A percentile compares a stretch with the other conserved stretches of the same genome.
Evolutionary conservation across 2,329 filamentous ascomycete genomes (phyloP).

Genomic region (Verruconis gallopava): DNA sequence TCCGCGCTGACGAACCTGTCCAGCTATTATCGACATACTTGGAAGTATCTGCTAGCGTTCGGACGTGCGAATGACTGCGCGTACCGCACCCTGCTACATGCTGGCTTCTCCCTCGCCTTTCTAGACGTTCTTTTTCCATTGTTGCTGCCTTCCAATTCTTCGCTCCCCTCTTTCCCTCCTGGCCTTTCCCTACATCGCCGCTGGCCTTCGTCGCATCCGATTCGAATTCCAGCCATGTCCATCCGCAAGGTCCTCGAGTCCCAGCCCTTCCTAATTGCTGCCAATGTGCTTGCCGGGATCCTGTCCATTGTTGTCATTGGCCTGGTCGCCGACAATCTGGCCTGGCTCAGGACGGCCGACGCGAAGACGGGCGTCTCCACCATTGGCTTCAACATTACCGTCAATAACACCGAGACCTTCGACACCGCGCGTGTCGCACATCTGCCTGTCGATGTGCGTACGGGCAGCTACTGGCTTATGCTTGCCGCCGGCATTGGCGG

Average conservation of each 20-base stretch:
- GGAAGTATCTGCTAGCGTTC: too few species aligned
- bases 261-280: slow-evolving; percentile 7
- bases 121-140: background rate
- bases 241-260: slow-evolving; percentile 5
- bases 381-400: slow-evolving; percentile 7
- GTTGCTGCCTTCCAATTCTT: too few species aligned
- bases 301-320: slow-evolving; percentile 7
- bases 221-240: too few species aligned
- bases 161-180: too few species aligned
- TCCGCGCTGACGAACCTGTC: too few species aligned
- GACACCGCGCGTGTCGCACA: slow-evolving; percentile 1
- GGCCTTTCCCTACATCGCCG: too few species aligned
- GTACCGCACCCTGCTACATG: background rate
- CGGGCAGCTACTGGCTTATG: slow-evolving; percentile 5
- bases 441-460: slow-evolving; percentile 1
- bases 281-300: slow-evolving; percentile 4
- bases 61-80: too few species aligned
- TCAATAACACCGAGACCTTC: background rate
- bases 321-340: slow-evolving; percentile 3
- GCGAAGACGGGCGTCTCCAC: background rate
- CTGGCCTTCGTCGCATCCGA: too few species aligned
- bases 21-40: too few species aligned
- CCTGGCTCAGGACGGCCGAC: background rate
- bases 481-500: slow-evolving; percentile 5
- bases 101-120: background rate